A percentile compares a stretch with the other conserved stretches of the same genome.
Evolutionary conservation across 2,329 filamentous ascomycete species (phyloP).

Genomic region (Cryoendolithus antarcticus): DNA sequence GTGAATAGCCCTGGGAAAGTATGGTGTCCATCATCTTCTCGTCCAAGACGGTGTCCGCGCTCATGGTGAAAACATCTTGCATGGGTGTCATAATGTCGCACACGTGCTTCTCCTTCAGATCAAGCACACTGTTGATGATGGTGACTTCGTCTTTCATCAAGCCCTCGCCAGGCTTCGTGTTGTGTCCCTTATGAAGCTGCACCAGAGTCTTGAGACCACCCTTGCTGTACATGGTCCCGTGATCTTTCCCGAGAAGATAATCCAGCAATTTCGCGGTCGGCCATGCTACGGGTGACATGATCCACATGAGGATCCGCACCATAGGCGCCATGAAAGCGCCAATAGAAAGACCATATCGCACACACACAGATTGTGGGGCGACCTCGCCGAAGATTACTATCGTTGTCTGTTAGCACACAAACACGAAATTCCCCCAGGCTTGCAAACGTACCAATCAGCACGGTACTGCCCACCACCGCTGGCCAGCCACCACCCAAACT

Average conservation of each 20-base stretch:
- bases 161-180: constrained; percentile 68
- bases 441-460: constrained; percentile 64
- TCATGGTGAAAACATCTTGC: constrained; percentile 92
- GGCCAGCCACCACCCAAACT: constrained; percentile 91
- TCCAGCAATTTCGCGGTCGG: constrained; percentile 93
- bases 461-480: constrained; percentile 83
- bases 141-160: constrained; percentile 96
- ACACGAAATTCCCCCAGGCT: constrained; percentile 2
- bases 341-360: constrained; percentile 88
- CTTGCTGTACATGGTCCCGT: constrained; percentile 96
- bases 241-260: constrained; percentile 82
- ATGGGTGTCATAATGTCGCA: constrained; percentile 97
- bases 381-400: constrained; percentile 96
- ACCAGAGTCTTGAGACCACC: constrained; percentile 93
- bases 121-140: constrained; percentile 92
- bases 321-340: constrained; percentile 86
- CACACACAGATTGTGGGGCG: constrained; percentile 89
- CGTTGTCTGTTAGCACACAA: constrained; percentile 8
- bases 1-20: constrained; percentile 82
- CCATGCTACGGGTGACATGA: constrained; percentile 82
- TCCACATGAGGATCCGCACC: constrained; percentile 80
- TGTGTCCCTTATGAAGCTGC: constrained; percentile 83
- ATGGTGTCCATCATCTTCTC: constrained; percentile 92
- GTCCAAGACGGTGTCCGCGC: constrained; percentile 85
- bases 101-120: constrained; percentile 91